These are phyloP conservation scores for Gaertneriomyces sp. DNA, from an alignment of 192 early-diverging fungal species.

Conservation along the genomic window DNA sequence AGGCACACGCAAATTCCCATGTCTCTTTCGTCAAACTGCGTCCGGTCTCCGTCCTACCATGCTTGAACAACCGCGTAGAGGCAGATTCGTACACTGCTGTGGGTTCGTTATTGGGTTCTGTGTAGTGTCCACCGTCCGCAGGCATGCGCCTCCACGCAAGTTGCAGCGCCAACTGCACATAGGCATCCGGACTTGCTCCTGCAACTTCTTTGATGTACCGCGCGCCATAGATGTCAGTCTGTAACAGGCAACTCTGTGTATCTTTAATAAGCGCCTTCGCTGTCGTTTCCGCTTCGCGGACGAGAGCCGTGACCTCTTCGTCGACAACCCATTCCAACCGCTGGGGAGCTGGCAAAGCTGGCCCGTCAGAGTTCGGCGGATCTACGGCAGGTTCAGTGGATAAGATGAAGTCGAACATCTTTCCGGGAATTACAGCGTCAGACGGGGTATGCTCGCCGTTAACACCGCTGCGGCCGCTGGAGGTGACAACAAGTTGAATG, in stretches of 20 bases:
- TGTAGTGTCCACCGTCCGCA: slow-evolving; percentile 32
- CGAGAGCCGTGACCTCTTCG: slow-evolving; percentile 45
- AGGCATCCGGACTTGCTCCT: slow-evolving; percentile 83
- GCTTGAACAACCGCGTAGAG: slow-evolving; percentile 51
- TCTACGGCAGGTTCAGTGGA: slow-evolving; percentile 55
- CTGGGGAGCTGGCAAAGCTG: slow-evolving; percentile 46
- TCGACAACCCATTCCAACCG: slow-evolving; percentile 72
- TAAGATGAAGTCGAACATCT: slow-evolving; percentile 70
- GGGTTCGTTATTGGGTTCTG: slow-evolving; percentile 13
- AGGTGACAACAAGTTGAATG: slow-evolving; percentile 80
- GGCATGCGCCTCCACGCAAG: slow-evolving; percentile 75
- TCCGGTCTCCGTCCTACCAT: slow-evolving; percentile 91
- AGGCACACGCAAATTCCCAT: slow-evolving; percentile 68
- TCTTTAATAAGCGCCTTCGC: slow-evolving; percentile 65
- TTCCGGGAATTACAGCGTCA: slow-evolving; percentile 84
- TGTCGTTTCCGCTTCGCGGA: slow-evolving; percentile 62
- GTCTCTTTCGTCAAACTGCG: slow-evolving; percentile 75
- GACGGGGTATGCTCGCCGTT: slow-evolving; percentile 96
- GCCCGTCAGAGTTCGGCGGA: slow-evolving; percentile 30
- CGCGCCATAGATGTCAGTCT: slow-evolving; percentile 72
- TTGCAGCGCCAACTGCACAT: slow-evolving; percentile 86
- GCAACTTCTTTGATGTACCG: slow-evolving; percentile 78
- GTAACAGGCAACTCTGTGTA: slow-evolving; percentile 67
- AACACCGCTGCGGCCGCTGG: slow-evolving; percentile 80
- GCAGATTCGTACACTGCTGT: slow-evolving; percentile 55